phyloP scores from a whole-genome alignment of 2,329 filamentous ascomycete species.

The Gaeumannomyces sp. region DNA sequence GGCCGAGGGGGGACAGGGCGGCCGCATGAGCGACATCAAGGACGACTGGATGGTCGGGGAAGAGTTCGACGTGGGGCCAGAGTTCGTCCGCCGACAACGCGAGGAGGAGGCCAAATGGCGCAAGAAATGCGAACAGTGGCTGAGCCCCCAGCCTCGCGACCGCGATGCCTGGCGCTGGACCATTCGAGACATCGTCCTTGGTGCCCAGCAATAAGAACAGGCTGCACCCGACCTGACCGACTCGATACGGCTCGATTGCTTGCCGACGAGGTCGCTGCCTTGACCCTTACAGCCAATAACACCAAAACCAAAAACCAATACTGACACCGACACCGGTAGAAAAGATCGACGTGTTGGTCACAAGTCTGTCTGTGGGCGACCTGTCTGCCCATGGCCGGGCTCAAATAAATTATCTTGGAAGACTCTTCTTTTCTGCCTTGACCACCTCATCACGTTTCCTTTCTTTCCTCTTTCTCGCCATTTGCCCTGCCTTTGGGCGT shows the following conservation, averaged over 20 bases:
- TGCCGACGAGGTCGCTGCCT: not conserved
- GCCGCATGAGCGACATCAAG: conserved; percentile 54
- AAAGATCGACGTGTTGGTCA: not conserved
- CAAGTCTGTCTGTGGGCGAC: not conserved
- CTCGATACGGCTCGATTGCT: not conserved
- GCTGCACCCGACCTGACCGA: not conserved
- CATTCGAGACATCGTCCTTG: conserved; percentile 51
- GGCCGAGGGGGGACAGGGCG: conserved; percentile 39
- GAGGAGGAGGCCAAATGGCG: conserved; percentile 92
- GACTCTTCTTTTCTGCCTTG: not conserved
- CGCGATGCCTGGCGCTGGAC: conserved; percentile 71
- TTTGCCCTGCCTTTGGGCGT: not conserved
- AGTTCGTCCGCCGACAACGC: conserved; percentile 81
- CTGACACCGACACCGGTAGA: not conserved
- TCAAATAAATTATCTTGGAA: not conserved
- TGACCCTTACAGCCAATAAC: not conserved
- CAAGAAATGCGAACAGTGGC: conserved; percentile 82
- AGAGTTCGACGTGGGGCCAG: conserved; percentile 94
- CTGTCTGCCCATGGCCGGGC: not conserved
- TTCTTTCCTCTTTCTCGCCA: not conserved
- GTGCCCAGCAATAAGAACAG: conserved; percentile 5
- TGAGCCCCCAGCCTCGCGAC: conserved; percentile 51
- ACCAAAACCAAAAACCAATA: too few species aligned
- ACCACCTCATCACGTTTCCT: conserved; percentile 6
- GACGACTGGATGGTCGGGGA: conserved; percentile 86